Base-by-base conservation (phyloP, 2,329 filamentous ascomycete species). In the Tricladium varicosporioides region DNA sequence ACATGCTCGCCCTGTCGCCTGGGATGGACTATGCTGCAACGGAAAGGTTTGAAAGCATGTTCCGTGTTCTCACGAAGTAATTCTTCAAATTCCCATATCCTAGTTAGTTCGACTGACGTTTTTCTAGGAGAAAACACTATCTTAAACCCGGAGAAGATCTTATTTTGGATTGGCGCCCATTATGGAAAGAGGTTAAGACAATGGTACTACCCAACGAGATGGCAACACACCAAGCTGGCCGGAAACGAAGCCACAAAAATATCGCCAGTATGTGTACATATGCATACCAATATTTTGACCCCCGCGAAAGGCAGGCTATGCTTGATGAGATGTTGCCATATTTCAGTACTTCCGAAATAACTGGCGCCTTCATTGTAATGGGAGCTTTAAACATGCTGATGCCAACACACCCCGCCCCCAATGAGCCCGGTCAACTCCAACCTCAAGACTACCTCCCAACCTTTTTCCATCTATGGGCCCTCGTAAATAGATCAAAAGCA, bases 1-100 rank as follows among this genome's bases (percentile, higher is more conserved):
- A 96, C 75, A 92, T 96, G 75, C 87, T 99, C 58, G 83, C 91
- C 5, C 80, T 99, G 59, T 91, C 94, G 27, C 94, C 93, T 0
- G 94, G 95, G 2, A 80, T 99, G 55, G 93, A 97, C 69, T 82
- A 84, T 51, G 81, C 81, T 58, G 86, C 92, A 8, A 83, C 91
- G 4, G 95, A 99, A 74, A 85, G 93, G 58, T 99, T 99, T 72
- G 84, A 93, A 47, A 94, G 91, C 78, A 97, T 97, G 92, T 93
- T 97, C 69, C 89, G 97, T 74, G 86, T 91, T 10, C 76, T 99
- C 65, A 96, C 92, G n/a, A 95, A 94, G 92, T 94, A 76, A 74
- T 86, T 76, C 53, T 53, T 51, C 58, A 2, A 13, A 8, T 18
- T 36, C 13, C n/a, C 31, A 10, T 40, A 33, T 42, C 31, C 15